A percentile compares a stretch with the other conserved stretches of the same genome.
Evolutionary conservation across 768 basidiomycete species (phyloP).

Genomic region (Paxillus rubicundulus): DNA sequence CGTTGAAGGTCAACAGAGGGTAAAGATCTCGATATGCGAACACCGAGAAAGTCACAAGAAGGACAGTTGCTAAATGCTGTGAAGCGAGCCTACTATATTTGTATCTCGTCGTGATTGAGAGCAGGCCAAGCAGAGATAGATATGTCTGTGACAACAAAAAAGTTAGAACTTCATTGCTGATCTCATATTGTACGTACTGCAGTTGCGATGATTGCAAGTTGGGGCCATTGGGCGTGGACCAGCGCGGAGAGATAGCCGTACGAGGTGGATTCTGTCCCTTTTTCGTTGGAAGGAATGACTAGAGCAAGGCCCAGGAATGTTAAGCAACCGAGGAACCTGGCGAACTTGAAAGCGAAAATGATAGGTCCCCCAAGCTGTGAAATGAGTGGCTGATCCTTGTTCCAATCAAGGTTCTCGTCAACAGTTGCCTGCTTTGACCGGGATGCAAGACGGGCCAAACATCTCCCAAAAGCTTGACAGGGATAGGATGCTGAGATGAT

Average conservation of each 20-base stretch:
- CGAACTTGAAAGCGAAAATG: conserved; percentile 22
- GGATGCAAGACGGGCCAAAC: not conserved
- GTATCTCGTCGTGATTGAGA: conserved; percentile 34
- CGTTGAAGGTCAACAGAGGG: conserved; percentile 56
- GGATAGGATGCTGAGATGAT: conserved; percentile 3
- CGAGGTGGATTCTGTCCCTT: not conserved
- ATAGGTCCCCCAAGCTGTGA: conserved; percentile 18
- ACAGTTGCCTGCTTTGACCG: not conserved
- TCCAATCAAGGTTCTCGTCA: not conserved
- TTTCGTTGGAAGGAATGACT: not conserved
- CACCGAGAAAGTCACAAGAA: conserved; percentile 46
- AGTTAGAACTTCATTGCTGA: not conserved
- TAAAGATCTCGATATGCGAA: conserved; percentile 60
- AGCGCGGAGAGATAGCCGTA: not conserved
- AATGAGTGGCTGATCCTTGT: conserved; percentile 5
- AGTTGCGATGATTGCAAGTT: conserved; percentile 10
- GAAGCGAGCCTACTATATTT: conserved; percentile 31
- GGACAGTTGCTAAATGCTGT: conserved; percentile 46
- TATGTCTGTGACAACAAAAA: conserved; percentile 38
- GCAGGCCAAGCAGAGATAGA: conserved; percentile 38
- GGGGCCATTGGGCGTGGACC: conserved; percentile 1
- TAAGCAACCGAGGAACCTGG: conserved; percentile 21
- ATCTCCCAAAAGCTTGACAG: not conserved
- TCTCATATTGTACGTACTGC: conserved; percentile 10
- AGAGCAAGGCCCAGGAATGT: conserved; percentile 19